Conservation (phyloP, 352 stramenopile species). For the Thalassiosira livingstoniorum region DNA sequence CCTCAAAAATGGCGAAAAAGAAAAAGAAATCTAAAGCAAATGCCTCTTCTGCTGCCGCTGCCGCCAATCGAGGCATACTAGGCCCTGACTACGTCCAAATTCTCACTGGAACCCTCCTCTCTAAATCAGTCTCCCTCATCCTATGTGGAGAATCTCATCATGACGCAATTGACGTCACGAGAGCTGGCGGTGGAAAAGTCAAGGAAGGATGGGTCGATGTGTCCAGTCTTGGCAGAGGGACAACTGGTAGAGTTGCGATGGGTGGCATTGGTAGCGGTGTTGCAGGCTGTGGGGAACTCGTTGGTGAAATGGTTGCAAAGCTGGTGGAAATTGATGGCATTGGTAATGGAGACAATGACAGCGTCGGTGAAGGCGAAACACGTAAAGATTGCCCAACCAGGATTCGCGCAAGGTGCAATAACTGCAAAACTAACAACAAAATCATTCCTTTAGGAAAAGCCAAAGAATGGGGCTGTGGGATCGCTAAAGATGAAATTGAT, state of each 20-base stretch:
- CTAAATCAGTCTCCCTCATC: conserved; percentile 42
- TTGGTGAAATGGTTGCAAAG: conserved; percentile 20
- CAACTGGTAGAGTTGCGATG: too few species aligned
- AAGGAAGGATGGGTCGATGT: conserved; percentile 31
- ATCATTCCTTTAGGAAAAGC: conserved; percentile 21
- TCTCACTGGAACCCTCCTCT: conserved; percentile 20
- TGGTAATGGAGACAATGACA: too few species aligned
- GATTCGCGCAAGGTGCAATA: conserved; percentile 24
- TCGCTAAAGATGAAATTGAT: conserved; percentile 30
- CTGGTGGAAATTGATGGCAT: not conserved
- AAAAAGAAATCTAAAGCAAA: too few species aligned
- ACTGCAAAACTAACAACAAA: conserved; percentile 31
- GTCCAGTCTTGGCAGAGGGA: too few species aligned
- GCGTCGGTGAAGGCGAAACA: too few species aligned
- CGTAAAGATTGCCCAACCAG: too few species aligned
- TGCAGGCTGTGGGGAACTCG: conserved; percentile 4
- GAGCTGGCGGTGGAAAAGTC: not conserved
- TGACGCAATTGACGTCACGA: conserved; percentile 57
- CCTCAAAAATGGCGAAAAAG: too few species aligned
- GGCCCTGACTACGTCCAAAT: conserved; percentile 48
- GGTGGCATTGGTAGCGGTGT: too few species aligned
- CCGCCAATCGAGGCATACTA: conserved; percentile 10
- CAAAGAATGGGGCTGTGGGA: conserved; percentile 30
- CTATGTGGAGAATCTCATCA: conserved; percentile 57
- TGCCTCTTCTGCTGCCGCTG: too few species aligned